phyloP scores from a whole-genome alignment of 305 asterid species.

The Caryopteris hybrid region DNA sequence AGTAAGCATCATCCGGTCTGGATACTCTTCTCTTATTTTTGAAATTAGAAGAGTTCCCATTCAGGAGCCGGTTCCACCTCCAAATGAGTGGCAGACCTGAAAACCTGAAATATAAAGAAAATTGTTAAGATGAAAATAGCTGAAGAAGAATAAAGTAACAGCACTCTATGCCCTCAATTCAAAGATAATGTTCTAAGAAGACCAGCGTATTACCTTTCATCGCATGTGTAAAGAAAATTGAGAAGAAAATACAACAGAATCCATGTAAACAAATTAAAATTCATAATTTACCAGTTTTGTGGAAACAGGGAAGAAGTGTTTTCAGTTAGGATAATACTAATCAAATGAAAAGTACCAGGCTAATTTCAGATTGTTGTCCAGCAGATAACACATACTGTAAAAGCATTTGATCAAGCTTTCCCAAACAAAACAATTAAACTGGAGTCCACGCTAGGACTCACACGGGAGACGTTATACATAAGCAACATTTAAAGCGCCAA shows the following conservation, averaged over 20 bases:
- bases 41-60: slow-evolving; percentile 51
- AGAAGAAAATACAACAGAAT: background rate
- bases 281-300: background rate
- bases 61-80: slow-evolving; percentile 49
- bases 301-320: background rate
- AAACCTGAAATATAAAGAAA: slow-evolving; percentile 24
- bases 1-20: slow-evolving; percentile 47
- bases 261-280: background rate
- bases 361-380: background rate
- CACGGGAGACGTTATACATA: background rate
- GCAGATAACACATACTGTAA: too few relatives aligned
- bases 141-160: too few relatives aligned
- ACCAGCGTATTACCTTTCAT: background rate
- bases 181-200: background rate
- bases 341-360: background rate
- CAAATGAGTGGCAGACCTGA: slow-evolving; percentile 43
- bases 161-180: too few relatives aligned
- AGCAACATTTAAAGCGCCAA: background rate
- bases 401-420: too few relatives aligned
- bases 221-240: background rate
- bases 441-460: too few relatives aligned
- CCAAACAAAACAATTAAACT: too few relatives aligned
- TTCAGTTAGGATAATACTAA: background rate
- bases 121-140: background rate
- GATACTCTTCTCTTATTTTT: slow-evolving; percentile 48